Base-by-base conservation (phyloP, 148 eudicot genomes). In the Chenopodium formosanum region DNA sequence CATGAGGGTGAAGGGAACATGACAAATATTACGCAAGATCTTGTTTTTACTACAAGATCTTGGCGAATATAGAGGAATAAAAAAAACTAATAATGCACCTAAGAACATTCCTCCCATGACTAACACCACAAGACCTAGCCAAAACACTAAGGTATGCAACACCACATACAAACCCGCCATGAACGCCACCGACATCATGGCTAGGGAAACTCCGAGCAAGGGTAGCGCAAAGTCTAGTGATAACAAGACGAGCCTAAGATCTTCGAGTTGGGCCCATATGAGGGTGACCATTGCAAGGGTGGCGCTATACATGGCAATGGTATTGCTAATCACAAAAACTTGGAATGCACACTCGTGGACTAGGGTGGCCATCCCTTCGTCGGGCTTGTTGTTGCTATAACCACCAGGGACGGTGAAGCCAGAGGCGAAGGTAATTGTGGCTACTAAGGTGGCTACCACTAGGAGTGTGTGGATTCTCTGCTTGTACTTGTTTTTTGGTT, bases 261-360 rank as follows among this genome's bases (percentile, higher is more conserved):
- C 86, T 10, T 81, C 78, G 0, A 84, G 81, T 7, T 84, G 86
- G 4, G 86, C 86, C 83, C 83, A 84, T 7, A 84, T 84, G 60
- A 84, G 86, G n/a, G 78, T 65, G 20, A 84, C 81, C 3, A 32
- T 27, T 2, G 81, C 74, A 2, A 84, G 69, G 11, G 77, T 53
- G 50, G 86, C 31, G 29, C 65, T 71, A 63, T 48, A 75, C 73
- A 85, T 47, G 56, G 87, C 87, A 0, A 82, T 75, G 31, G 80
- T 74, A 32, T 82, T 70, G 66, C 68, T 68, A 76, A 85, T 79
- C 19, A 78, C 73, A 40, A 78, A 85, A 7, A 78, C 84, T 69
- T 75, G 84, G 66, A 87, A 87, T 2, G 75, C 69, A n/a, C 44
- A n/a, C 63, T 69, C 76, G 27, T 76, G 79, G 7, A 68, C 81